Conservation (phyloP, 768 basidiomycete genomes). For the Pholiota conissans region DNA sequence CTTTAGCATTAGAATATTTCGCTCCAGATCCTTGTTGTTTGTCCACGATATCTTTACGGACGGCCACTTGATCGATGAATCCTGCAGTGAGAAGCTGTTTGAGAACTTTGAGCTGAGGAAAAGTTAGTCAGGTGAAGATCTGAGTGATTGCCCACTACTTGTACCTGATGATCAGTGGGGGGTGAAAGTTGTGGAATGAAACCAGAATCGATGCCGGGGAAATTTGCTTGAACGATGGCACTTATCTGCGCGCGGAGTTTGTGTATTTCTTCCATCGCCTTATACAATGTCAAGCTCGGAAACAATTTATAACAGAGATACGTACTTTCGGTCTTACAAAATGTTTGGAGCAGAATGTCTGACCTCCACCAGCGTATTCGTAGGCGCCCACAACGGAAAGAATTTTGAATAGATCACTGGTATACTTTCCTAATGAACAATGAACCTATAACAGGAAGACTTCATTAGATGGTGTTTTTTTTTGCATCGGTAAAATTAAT, state of each 20-base stretch:
- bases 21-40: conserved; percentile 56
- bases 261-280: conserved; percentile 99
- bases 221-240: conserved; percentile 79
- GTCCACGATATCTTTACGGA: conserved; percentile 81
- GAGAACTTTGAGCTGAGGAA: conserved; percentile 77
- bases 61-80: conserved; percentile 94
- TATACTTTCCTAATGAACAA: conserved; percentile 72
- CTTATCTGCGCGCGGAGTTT: conserved; percentile 90
- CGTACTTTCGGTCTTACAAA: conserved; percentile 88
- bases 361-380: conserved; percentile 83
- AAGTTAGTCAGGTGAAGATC: conserved; percentile 1
- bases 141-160: background rate
- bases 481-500: background rate
- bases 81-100: conserved; percentile 85
- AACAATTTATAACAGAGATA: background rate
- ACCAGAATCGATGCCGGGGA: conserved; percentile 59
- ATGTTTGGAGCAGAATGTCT: conserved; percentile 82
- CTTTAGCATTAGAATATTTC: conserved; percentile 74
- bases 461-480: too few relatives aligned
- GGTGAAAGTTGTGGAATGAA: conserved; percentile 70
- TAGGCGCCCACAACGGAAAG: conserved; percentile 97
- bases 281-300: background rate
- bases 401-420: conserved; percentile 84
- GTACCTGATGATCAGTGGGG: conserved; percentile 77
- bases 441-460: conserved; percentile 52